Evolutionary conservation across 2,329 filamentous ascomycete species (phyloP).

Genomic region (Parasarocladium wereldwijsianum): DNA sequence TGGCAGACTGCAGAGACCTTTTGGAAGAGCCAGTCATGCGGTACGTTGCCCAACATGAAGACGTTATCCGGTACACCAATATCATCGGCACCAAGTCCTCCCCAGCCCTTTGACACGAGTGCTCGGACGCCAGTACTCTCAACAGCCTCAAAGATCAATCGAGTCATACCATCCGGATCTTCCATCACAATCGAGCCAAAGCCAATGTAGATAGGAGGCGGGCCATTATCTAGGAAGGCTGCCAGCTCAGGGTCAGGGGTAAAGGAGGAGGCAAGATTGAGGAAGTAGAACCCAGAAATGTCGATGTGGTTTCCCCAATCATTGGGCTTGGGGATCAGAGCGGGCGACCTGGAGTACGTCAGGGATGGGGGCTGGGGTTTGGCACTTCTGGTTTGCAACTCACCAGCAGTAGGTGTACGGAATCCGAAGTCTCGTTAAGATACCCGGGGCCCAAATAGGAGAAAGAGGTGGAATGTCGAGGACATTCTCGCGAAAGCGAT

Average conservation of each 20-base stretch:
- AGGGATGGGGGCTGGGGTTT: background rate
- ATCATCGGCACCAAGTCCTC: slow-evolving; percentile 61
- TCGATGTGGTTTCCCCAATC: slow-evolving; percentile 63
- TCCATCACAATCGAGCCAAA: slow-evolving; percentile 76
- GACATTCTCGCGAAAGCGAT: slow-evolving; percentile 63
- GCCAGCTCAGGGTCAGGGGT: slow-evolving; percentile 50
- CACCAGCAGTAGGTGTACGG: slow-evolving; percentile 86
- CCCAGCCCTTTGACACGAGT: slow-evolving; percentile 79
- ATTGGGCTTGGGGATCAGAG: slow-evolving; percentile 61
- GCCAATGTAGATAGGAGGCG: slow-evolving; percentile 66
- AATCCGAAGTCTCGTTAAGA: slow-evolving; percentile 60
- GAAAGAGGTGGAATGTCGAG: slow-evolving; percentile 66
- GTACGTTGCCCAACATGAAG: slow-evolving; percentile 72
- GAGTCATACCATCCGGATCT: slow-evolving; percentile 56
- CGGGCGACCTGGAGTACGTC: slow-evolving; percentile 37
- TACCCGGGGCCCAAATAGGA: slow-evolving; percentile 67
- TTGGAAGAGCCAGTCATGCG: slow-evolving; percentile 82
- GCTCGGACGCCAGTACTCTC: slow-evolving; percentile 55
- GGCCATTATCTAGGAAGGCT: slow-evolving; percentile 51
- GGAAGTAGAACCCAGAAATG: slow-evolving; percentile 64
- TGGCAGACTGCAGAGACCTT: slow-evolving; percentile 72
- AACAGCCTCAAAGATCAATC: slow-evolving; percentile 58
- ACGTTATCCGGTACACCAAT: slow-evolving; percentile 58
- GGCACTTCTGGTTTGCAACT: slow-evolving; percentile 5
- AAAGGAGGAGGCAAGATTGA: slow-evolving; percentile 52